Evolutionary conservation across 148 eudicot genomes (phyloP).

Genomic region (Rhododendron simsii): DNA sequence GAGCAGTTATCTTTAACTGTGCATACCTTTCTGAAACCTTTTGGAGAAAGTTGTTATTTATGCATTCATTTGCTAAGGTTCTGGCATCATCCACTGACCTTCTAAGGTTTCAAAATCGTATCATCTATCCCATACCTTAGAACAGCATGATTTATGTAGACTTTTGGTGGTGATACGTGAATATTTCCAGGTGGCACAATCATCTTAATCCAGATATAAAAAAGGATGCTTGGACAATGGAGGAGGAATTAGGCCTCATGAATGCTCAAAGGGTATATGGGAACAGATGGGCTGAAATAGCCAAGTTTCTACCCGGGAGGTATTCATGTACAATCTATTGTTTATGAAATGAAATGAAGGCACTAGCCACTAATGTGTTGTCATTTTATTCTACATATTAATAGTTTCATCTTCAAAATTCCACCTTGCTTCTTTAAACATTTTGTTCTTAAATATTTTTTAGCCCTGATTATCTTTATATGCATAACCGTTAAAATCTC

Average conservation of each 20-base stretch:
- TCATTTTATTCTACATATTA: background rate
- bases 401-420: background rate
- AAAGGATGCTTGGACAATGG: conserved; percentile 87
- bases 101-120: background rate
- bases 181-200: conserved; percentile 86
- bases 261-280: conserved; percentile 79
- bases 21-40: background rate
- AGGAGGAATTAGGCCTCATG: conserved; percentile 77
- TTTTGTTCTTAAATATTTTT: background rate
- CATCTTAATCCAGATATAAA: conserved; percentile 92
- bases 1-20: background rate
- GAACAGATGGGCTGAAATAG: conserved; percentile 98
- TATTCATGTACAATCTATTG: conserved; percentile 13
- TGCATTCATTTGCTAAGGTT: background rate
- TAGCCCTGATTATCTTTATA: background rate
- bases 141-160: background rate
- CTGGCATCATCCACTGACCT: background rate
- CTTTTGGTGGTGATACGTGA: conserved; percentile 6
- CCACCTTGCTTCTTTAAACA: background rate
- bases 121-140: background rate
- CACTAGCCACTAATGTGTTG: background rate
- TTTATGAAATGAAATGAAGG: background rate
- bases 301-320: conserved; percentile 88
- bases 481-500: background rate
- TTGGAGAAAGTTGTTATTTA: background rate